Percentiles rank a stretch among this genome's conserved stretches.
Evolutionary conservation across 2,329 filamentous ascomycete species (phyloP).

Genomic region (Xylaria sp.): DNA sequence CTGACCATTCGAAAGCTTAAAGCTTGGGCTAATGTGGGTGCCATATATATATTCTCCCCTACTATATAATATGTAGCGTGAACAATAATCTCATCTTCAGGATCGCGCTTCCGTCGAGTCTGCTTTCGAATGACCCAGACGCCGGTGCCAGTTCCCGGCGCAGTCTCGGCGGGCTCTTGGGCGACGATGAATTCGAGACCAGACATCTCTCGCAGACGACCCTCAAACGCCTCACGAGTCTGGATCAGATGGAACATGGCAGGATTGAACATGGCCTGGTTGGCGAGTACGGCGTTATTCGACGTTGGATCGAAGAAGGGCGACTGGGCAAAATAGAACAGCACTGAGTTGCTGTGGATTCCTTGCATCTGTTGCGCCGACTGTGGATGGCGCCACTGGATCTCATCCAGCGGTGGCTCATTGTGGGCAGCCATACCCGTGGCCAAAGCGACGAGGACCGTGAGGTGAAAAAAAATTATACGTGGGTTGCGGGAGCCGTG

Average conservation of each 20-base stretch:
- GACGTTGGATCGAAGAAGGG: slow-evolving; percentile 75
- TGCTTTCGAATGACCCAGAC: slow-evolving; percentile 78
- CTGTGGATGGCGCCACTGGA: slow-evolving; percentile 69
- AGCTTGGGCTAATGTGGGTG: slow-evolving; percentile 69
- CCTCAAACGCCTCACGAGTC: slow-evolving; percentile 72
- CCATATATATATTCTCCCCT: slow-evolving; percentile 74
- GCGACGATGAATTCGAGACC: slow-evolving; percentile 74
- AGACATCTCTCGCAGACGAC: slow-evolving; percentile 70
- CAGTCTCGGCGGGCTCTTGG: slow-evolving; percentile 71
- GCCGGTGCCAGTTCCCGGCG: slow-evolving; percentile 68
- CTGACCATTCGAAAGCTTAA: slow-evolving; percentile 67
- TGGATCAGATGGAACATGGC: slow-evolving; percentile 66
- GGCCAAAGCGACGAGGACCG: not conserved
- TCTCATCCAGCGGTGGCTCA: slow-evolving; percentile 67
- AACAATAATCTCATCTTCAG: slow-evolving; percentile 68
- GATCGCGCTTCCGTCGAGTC: slow-evolving; percentile 66
- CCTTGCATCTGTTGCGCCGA: slow-evolving; percentile 63
- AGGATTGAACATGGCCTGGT: slow-evolving; percentile 70
- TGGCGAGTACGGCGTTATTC: slow-evolving; percentile 72
- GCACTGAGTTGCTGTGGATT: slow-evolving; percentile 72
- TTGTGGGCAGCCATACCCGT: slow-evolving; percentile 41
- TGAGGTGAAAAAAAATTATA: not conserved
- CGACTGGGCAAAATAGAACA: slow-evolving; percentile 74
- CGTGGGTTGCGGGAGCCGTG: not conserved
- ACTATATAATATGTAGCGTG: slow-evolving; percentile 72